Base-by-base conservation (phyloP, 148 eudicot genomes). In the Spergularia bocconei region DNA sequence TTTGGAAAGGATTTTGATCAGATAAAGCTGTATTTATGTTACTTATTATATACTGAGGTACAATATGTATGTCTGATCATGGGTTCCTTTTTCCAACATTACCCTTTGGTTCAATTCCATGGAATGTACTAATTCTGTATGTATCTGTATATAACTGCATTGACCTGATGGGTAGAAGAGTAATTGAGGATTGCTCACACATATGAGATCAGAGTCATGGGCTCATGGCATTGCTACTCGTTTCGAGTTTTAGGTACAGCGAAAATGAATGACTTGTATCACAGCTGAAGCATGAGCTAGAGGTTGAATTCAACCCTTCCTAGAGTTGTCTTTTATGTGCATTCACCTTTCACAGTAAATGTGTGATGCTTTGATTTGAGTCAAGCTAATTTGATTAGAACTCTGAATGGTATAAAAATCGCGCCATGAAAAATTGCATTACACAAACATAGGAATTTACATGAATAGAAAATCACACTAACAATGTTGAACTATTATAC, bases 261-360 rank as follows among this genome's bases (percentile, higher is more conserved):
- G 67, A 13, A 66, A 58, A 71, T 76, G 83, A 76, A 76, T 81
- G 83, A 81, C 47, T 77, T 47, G 13, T 47, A n/a, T 19, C 79
- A 80, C 65, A 59, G 36, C 48, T 68, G 75, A 76, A 51, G 80
- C 83, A 77, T 81, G 73, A 81, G 48, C 21, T 48, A 48, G 17
- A 23, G 57, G 48, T 23, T 61, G n/a, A 56, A 72, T 41, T 72
- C 75, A 58, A 52, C 23, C 47, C 10, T 13, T 51, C 67, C 25
- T 39, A 16, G 4, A 13, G 11, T 29, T 39, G 48, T 23, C 63
- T 53, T 70, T 63, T 76, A 29, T 47, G 76, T 57, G 72, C 50
- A 55, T 56, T 64, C 16, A 71, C 16, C 36, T 6, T 53, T 19
- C 77, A 48, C 52, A 29, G 70, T 38, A 29, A 55, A 16, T 21